A percentile compares a stretch with the other conserved stretches of the same genome.
Evolutionary conservation across 2,329 filamentous ascomycete genomes (phyloP).

Genomic region (Berkeleyomyces rouxiae): DNA sequence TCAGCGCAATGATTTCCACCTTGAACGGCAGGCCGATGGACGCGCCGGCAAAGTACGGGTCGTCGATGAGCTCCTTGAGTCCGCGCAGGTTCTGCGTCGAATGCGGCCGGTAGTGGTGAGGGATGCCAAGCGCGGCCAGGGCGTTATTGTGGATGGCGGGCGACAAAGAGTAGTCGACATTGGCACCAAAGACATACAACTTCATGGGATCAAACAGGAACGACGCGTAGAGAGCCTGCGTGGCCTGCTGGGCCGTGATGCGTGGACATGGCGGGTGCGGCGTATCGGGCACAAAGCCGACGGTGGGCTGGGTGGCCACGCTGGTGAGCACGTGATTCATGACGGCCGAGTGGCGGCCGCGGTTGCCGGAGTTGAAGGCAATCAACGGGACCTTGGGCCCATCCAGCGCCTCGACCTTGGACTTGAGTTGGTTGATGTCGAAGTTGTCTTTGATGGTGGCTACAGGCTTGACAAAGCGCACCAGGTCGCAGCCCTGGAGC

Average conservation of each 20-base stretch:
- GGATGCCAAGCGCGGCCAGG: conserved; percentile 49
- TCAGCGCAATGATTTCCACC: conserved; percentile 50
- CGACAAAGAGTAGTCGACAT: conserved; percentile 55
- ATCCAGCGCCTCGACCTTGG: conserved; percentile 28
- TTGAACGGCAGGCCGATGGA: conserved; percentile 62
- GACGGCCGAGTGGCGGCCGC: conserved; percentile 47
- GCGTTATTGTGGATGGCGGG: conserved; percentile 65
- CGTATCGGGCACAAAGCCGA: conserved; percentile 19
- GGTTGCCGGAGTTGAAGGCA: conserved; percentile 45
- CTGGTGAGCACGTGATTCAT: conserved; percentile 42
- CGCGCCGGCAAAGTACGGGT: conserved; percentile 53
- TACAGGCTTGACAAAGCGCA: conserved; percentile 43
- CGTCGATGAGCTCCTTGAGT: conserved; percentile 45
- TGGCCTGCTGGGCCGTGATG: conserved; percentile 46
- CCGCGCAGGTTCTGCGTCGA: conserved; percentile 46
- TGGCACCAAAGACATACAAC: conserved; percentile 58
- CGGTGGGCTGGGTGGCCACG: conserved; percentile 13
- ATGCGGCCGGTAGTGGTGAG: conserved; percentile 48
- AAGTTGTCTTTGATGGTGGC: conserved; percentile 44
- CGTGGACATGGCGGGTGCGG: conserved; percentile 12
- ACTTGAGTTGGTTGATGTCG: conserved; percentile 38
- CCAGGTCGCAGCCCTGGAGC: conserved; percentile 41
- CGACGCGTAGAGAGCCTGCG: conserved; percentile 46
- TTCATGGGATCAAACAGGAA: conserved; percentile 54
- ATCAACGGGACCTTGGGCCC: conserved; percentile 36